These are phyloP conservation scores for Thelonectria rubi DNA, from an alignment of 2,329 filamentous ascomycete genomes.

Conservation along the genomic window DNA sequence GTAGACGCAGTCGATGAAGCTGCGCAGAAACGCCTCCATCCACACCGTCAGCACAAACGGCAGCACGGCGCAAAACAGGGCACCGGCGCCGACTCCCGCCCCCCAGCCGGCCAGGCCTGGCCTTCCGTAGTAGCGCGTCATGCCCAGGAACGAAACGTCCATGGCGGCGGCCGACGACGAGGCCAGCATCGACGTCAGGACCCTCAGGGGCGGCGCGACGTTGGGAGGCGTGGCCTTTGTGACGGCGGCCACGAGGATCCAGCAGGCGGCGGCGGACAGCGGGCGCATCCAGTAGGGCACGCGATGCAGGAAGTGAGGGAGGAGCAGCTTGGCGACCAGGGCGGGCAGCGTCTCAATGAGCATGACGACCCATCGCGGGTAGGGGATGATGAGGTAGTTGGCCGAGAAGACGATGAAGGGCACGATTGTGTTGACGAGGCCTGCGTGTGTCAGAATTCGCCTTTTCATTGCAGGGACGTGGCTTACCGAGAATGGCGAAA, in stretches of 20 bases:
- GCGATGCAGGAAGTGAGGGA: slow-evolving; percentile 43
- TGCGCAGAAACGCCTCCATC: slow-evolving; percentile 41
- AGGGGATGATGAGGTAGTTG: slow-evolving; percentile 50
- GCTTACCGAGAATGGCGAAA: slow-evolving; percentile 41
- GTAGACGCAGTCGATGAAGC: slow-evolving; percentile 41
- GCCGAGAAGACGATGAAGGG: slow-evolving; percentile 45
- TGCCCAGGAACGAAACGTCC: slow-evolving; percentile 47
- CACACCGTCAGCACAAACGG: slow-evolving; percentile 45
- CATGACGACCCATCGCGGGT: slow-evolving; percentile 44
- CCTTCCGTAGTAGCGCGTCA: slow-evolving; percentile 43
- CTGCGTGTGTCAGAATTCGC: slow-evolving; percentile 30
- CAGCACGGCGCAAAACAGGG: slow-evolving; percentile 41
- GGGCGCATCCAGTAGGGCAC: slow-evolving; percentile 44
- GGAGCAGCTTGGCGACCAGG: slow-evolving; percentile 41
- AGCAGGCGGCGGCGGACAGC: slow-evolving; percentile 40
- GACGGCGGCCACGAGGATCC: slow-evolving; percentile 43
- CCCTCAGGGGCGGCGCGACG: slow-evolving; percentile 43
- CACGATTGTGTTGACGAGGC: slow-evolving; percentile 44
- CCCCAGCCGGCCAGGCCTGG: slow-evolving; percentile 49
- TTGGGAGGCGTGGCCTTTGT: slow-evolving; percentile 46
- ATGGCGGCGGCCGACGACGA: slow-evolving; percentile 43
- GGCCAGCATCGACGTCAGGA: slow-evolving; percentile 43
- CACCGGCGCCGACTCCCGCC: slow-evolving; percentile 45
- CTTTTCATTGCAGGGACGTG: neutral
- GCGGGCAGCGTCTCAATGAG: slow-evolving; percentile 46